These are phyloP conservation scores for Colletotrichum scovillei DNA, from an alignment of 2,329 filamentous ascomycete species.

Conservation along the genomic window DNA sequence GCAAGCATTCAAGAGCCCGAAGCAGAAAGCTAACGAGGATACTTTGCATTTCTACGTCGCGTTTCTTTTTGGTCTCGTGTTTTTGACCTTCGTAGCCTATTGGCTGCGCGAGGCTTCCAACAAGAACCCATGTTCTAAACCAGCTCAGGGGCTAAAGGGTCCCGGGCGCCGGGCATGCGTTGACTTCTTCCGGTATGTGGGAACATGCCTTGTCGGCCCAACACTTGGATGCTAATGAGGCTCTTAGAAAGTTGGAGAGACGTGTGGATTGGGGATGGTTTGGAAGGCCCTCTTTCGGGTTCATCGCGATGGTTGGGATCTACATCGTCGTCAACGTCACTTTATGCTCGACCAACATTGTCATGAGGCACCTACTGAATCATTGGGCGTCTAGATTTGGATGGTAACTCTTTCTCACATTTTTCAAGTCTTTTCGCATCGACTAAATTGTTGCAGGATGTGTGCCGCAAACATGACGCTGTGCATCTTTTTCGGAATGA, in stretches of 20 bases:
- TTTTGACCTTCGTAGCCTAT: background rate
- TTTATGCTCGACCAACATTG: background rate
- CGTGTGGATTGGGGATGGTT: conserved; percentile 5
- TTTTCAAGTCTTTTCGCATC: background rate
- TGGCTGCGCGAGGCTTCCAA: conserved; percentile 4
- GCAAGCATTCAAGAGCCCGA: background rate
- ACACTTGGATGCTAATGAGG: background rate
- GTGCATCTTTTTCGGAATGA: conserved; percentile 56
- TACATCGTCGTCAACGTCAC: background rate
- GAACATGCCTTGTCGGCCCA: too few relatives aligned
- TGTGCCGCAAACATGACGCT: conserved; percentile 53
- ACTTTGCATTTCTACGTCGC: conserved; percentile 10
- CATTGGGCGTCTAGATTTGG: conserved; percentile 39
- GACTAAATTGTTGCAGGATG: conserved; percentile 51
- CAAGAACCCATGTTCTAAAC: background rate
- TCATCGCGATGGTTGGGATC: background rate
- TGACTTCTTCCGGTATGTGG: background rate
- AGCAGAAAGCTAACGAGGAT: conserved; percentile 22
- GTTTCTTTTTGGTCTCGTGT: conserved; percentile 8
- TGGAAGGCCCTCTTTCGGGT: conserved; percentile 1
- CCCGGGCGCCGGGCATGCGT: background rate
- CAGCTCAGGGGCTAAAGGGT: background rate
- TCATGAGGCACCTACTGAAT: conserved; percentile 13
- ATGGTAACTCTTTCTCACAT: conserved; percentile 31
- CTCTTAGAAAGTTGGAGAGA: background rate